A percentile compares a stretch with the other conserved stretches of the same genome.
phyloP scores from a whole-genome alignment of 495 filamentous ascomycete genomes.

The Wilcoxina mikolae region DNA sequence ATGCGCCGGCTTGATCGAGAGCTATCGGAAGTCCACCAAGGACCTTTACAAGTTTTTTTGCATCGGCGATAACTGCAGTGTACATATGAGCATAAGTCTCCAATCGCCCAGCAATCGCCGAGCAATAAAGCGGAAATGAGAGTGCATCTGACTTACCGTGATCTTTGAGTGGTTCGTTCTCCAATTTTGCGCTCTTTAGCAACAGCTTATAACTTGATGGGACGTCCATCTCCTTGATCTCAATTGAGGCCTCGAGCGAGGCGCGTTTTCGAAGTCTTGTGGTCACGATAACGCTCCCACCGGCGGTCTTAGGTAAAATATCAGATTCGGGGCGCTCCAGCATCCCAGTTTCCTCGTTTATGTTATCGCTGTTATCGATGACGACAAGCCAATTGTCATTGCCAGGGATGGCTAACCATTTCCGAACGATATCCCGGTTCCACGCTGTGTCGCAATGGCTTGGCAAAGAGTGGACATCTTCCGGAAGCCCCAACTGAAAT shows the following conservation, averaged over 20 bases:
- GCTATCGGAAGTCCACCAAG: constrained; percentile 24
- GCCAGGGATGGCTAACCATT: constrained; percentile 4
- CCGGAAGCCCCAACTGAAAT: not conserved
- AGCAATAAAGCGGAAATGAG: not conserved
- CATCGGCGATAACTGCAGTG: too few species aligned
- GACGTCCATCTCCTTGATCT: not conserved
- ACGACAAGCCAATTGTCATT: constrained; percentile 14
- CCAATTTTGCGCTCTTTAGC: not conserved
- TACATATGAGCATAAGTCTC: too few species aligned
- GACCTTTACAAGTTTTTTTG: constrained; percentile 10
- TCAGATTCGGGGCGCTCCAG: constrained; percentile 12
- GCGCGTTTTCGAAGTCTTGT: not conserved
- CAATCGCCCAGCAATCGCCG: not conserved
- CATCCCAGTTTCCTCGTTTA: constrained; percentile 2
- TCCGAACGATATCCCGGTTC: not conserved
- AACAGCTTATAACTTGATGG: not conserved
- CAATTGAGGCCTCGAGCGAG: not conserved
- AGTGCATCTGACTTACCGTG: not conserved
- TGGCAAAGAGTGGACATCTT: too few species aligned
- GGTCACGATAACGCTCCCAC: constrained; percentile 14
- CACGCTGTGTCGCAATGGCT: too few species aligned
- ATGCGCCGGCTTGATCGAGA: constrained; percentile 25
- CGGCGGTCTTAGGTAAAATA: constrained; percentile 2
- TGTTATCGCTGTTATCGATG: constrained; percentile 19
- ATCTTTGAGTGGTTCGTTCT: too few species aligned